Evolutionary conservation across 2,329 filamentous ascomycete species (phyloP).

Genomic region (Ophiostoma sp.): DNA sequence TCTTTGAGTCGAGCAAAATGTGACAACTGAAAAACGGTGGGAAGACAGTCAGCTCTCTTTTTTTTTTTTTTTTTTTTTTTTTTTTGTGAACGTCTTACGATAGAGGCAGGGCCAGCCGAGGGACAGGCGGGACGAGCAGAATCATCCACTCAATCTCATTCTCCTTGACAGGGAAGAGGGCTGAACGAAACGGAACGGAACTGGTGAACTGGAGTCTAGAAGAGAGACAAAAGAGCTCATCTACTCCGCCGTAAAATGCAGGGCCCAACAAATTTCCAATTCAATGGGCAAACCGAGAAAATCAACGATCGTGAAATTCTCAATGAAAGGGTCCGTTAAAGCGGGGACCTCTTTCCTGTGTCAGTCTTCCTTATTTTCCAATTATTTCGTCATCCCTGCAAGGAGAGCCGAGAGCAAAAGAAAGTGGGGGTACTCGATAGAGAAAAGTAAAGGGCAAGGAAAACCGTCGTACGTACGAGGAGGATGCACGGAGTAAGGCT

Average conservation of each 20-base stretch:
- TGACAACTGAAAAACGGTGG: background rate
- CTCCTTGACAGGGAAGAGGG: background rate
- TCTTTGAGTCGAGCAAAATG: background rate
- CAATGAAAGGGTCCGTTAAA: background rate
- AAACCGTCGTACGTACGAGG: conserved; percentile 10
- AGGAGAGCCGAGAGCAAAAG: background rate
- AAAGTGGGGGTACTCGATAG: background rate
- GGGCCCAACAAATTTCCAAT: background rate
- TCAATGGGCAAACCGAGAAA: background rate
- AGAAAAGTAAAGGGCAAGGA: background rate
- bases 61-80: too few species aligned
- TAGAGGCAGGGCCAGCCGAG: background rate
- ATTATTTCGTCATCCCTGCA: background rate
- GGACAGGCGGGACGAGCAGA: background rate
- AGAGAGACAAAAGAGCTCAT: background rate
- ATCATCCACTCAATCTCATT: background rate
- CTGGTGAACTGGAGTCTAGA: background rate
- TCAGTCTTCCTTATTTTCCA: background rate
- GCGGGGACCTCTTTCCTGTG: background rate
- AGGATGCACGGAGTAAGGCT: background rate
- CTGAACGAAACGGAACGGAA: background rate
- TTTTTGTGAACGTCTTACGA: conserved; percentile 4
- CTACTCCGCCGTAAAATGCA: background rate
- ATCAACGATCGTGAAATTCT: background rate
- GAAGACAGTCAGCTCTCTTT: background rate